Evolutionary conservation across 1,139 yeast species (phyloP).

Genomic region (Protomyces inouyei): DNA sequence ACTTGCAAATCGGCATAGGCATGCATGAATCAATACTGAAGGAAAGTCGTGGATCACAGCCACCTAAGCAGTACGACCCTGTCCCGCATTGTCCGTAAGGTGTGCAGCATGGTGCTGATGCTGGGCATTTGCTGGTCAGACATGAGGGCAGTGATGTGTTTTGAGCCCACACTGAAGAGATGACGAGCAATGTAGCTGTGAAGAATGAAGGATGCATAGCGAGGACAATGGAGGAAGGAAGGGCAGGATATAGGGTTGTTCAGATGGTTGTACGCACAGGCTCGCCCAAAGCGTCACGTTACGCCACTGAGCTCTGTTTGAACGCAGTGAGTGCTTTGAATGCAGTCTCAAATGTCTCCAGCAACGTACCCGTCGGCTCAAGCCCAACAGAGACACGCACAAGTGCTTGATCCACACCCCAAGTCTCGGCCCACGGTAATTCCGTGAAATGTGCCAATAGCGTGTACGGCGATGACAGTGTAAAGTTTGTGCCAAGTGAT

Average conservation of each 20-base stretch:
- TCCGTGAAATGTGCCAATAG: conserved; percentile 84
- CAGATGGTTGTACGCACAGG: too few relatives aligned
- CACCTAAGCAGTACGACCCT: conserved; percentile 74
- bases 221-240: too few relatives aligned
- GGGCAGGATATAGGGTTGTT: too few relatives aligned
- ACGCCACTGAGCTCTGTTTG: background rate
- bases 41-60: conserved; percentile 69
- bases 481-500: conserved; percentile 87
- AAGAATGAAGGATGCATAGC: too few relatives aligned
- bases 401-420: conserved; percentile 78
- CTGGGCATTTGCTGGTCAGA: background rate
- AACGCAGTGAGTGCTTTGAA: conserved; percentile 1
- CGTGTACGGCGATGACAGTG: conserved; percentile 87
- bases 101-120: conserved; percentile 51
- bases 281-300: too few relatives aligned
- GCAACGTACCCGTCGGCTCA: conserved; percentile 32
- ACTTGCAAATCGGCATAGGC: conserved; percentile 49
- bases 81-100: conserved; percentile 81
- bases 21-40: conserved; percentile 60
- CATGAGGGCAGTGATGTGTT: background rate
- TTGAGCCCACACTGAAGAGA: background rate
- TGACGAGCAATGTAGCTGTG: background rate
- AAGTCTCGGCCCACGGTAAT: conserved; percentile 71
- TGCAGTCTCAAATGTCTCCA: conserved; percentile 14
- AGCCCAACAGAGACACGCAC: conserved; percentile 81